Conservation (phyloP, 352 stramenopile species). For the Phytophthora uliginosa region DNA sequence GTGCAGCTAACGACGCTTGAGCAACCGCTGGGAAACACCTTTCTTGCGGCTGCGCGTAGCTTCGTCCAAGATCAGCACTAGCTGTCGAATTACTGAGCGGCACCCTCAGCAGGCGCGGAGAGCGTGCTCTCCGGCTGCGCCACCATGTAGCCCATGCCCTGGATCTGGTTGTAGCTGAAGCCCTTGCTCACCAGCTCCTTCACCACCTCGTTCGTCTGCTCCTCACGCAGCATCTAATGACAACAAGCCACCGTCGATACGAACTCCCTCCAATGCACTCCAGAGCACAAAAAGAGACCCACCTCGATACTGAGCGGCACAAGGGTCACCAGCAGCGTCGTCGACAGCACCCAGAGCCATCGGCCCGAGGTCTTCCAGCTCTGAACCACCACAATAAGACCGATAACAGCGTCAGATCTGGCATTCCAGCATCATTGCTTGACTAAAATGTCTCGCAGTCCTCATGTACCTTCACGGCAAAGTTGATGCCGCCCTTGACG, state of each 20-base stretch:
- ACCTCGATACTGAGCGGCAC: slow-evolving; percentile 91
- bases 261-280: not conserved
- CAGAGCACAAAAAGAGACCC: slow-evolving; percentile 9
- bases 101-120: slow-evolving; percentile 41
- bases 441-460: not conserved
- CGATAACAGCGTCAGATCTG: slow-evolving; percentile 18
- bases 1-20: slow-evolving; percentile 24
- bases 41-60: slow-evolving; percentile 1
- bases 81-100: slow-evolving; percentile 53
- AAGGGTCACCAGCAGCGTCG: slow-evolving; percentile 86
- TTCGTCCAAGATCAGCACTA: slow-evolving; percentile 12
- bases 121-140: slow-evolving; percentile 77
- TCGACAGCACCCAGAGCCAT: slow-evolving; percentile 87
- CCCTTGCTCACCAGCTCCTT: slow-evolving; percentile 87
- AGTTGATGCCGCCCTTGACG: slow-evolving; percentile 70
- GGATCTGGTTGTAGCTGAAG: slow-evolving; percentile 88
- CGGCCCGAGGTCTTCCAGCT: slow-evolving; percentile 68
- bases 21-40: not conserved
- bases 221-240: slow-evolving; percentile 77
- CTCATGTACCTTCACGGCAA: slow-evolving; percentile 52
- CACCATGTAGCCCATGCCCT: slow-evolving; percentile 87
- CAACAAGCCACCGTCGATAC: slow-evolving; percentile 8
- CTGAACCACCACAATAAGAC: slow-evolving; percentile 33
- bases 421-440: not conserved
- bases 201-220: slow-evolving; percentile 88